Evolutionary conservation across 805 yeast species (phyloP), one percentile per base, ranked within the genome.

Genomic region (Maudiozyma pseudohumilis): DNA sequence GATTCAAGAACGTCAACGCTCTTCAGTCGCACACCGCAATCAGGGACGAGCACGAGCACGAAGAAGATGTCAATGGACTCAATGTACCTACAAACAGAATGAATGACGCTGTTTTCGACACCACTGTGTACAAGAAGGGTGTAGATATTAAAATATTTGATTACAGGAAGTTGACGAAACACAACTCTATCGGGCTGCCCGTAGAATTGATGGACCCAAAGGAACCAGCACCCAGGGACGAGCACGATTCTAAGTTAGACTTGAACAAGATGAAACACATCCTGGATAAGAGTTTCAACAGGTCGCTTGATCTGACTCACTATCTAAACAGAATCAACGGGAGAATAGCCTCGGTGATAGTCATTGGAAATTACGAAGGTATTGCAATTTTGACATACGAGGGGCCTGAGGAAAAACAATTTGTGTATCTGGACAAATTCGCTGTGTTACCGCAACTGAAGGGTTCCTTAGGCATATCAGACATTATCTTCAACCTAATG

Each of bases 331-430:
- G 98, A 35, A 69, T 92, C 26, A 70, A 77, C 43, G 67, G 75
- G 1, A 66, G 66, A 2, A 66, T 89, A 4, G 88, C 96, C 0
- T 80, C 83, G 0, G 57, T 92, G 9, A 77, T 92, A 12, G 71
- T 92, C 11, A 85, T 89, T 2, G 97, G 97, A 1, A 92, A 89
- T 52, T 92, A 92, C 56, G 96, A 88, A 47, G 97, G 97, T 2
- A 87, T 85, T 13, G 96, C 97, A 0, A 80, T 92, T 12, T 71
- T 89, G 25, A 92, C 98, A 0, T 80, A 85, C 75, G 98, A 89
- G 29, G 64, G 64, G 6, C 59, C 66, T 1, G 27, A 22, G 15
- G 45, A 43, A 12, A 46, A 53, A 4, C 55, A 52, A 2, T 69
- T 86, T 23, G 84, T 95, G 0, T 92, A 92, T 48, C 65, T 92